Evolutionary conservation across 129 eudicot genomes (phyloP).

Genomic region (Ambrosia artemisiifolia): DNA sequence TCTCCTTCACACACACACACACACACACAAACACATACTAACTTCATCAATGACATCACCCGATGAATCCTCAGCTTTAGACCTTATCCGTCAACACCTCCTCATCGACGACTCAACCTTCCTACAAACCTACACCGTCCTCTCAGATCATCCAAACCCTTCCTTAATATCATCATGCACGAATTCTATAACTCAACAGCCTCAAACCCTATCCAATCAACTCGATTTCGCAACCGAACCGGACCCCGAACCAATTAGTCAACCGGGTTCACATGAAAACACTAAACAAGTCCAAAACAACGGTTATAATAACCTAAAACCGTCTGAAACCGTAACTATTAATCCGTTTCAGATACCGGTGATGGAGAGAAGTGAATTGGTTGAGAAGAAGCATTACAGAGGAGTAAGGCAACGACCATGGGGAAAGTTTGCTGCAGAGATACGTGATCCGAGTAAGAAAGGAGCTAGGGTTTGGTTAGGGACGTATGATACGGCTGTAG

Average conservation of each 20-base stretch:
- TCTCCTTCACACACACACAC: slow-evolving; percentile 5
- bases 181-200: slow-evolving; percentile 1
- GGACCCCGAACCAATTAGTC: background rate
- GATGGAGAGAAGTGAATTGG: background rate
- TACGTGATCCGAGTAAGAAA: slow-evolving; percentile 45
- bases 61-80: slow-evolving; percentile 37
- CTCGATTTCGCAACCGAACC: background rate
- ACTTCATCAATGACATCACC: slow-evolving; percentile 27
- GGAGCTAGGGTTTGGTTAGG: slow-evolving; percentile 44
- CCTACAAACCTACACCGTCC: slow-evolving; percentile 23
- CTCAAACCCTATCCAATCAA: slow-evolving; percentile 7
- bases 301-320: background rate
- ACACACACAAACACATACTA: background rate
- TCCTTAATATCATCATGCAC: background rate
- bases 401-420: slow-evolving; percentile 71
- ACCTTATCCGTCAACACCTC: slow-evolving; percentile 61
- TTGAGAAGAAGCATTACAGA: slow-evolving; percentile 35
- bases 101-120: slow-evolving; percentile 42
- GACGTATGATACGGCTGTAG: slow-evolving; percentile 48
- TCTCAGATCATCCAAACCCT: slow-evolving; percentile 15
- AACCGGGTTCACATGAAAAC: slow-evolving; percentile 1
- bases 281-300: background rate
- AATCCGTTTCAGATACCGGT: background rate
- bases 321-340: background rate
- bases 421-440: slow-evolving; percentile 73